Percentiles rank a stretch among this genome's conserved stretches.
Conservation (phyloP, 345 rosid genomes). For the Corchorus olitorius region DNA sequence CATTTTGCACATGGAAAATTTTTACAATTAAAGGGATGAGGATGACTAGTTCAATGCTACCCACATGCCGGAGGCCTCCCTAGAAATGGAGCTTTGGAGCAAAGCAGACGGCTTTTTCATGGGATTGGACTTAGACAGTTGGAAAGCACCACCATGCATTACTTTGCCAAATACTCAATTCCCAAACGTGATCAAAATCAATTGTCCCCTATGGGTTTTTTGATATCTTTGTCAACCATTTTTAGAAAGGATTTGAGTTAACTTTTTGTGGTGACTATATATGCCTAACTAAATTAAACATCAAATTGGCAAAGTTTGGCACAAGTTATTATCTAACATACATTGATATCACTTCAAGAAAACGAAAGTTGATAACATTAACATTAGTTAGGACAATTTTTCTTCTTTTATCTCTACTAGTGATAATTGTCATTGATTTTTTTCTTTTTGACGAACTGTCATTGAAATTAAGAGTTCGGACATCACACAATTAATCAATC, state of each 20-base stretch:
- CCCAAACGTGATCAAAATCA: slow-evolving; percentile 1
- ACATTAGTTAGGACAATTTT: no score
- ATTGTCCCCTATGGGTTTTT: neutral
- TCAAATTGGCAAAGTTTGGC: slow-evolving; percentile 10
- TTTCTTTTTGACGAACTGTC: no score
- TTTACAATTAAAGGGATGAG: neutral
- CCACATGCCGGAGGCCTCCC: slow-evolving; percentile 9
- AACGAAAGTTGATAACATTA: no score
- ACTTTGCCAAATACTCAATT: neutral
- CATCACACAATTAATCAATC: no score
- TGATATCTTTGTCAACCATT: neutral
- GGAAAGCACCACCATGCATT: neutral
- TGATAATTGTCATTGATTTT: no score
- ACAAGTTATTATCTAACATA: neutral
- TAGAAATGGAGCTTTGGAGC: slow-evolving; percentile 12
- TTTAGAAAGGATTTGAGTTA: neutral
- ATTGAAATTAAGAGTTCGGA: no score
- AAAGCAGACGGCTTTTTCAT: slow-evolving; percentile 2
- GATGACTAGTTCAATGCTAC: neutral
- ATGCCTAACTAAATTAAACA: slow-evolving; percentile 11
- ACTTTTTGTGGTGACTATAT: slow-evolving; percentile 1
- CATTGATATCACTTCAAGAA: neutral
- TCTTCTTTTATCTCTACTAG: no score
- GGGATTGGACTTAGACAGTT: no score
- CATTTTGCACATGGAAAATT: slow-evolving; percentile 13